Base-by-base conservation (phyloP, 2,329 filamentous ascomycete species). In the Colletotrichum lentis region DNA sequence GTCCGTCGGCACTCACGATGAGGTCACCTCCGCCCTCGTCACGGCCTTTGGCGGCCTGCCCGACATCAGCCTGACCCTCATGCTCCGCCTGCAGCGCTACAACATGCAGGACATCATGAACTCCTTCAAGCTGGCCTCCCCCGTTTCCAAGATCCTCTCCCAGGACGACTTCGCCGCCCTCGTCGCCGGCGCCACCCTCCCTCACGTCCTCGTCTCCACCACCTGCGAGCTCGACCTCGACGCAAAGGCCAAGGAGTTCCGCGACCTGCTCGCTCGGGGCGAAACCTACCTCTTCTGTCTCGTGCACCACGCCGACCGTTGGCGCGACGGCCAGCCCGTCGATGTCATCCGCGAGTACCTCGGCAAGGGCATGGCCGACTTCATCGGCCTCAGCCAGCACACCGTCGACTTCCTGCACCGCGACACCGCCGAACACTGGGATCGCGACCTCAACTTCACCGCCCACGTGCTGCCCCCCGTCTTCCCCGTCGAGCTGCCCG, bases 201-300 rank as follows among this genome's bases (percentile, higher is more conserved):
- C 74, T 10, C 70, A 75, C 52, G 60, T 75, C 8, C 61, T 75
- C 68, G 71, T 75, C n/a, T 75, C 74, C 44, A 75, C 73, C 8
- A 75, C 74, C 24, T 75, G 74, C 73, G 73, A 75, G 67, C 68
- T 73, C 54, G 74, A 75, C 46, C 69, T 73, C n/a, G 64, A 67
- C 43, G 60, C 63, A 77, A 67, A 64, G 16, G 35, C 69, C 52
- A 61, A 63, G 10, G 63, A 68, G n/a, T 69, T 74, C 27, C 64
- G 70, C 44, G 61, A 72, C 22, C 66, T 75, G 8, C 70, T 75
- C 62, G 69, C 58, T 52, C 65, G 55, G 24, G 69, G 66, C 11
- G 70, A 70, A 35, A 73, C 74, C 22, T 69, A 72, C 41, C 69
- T 75, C 24, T 74, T 75, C 72, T 75, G 74, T 62, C 69, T 73